Evolutionary conservation across 441 rosid genomes (phyloP).

Genomic region (Jatropha multifida): DNA sequence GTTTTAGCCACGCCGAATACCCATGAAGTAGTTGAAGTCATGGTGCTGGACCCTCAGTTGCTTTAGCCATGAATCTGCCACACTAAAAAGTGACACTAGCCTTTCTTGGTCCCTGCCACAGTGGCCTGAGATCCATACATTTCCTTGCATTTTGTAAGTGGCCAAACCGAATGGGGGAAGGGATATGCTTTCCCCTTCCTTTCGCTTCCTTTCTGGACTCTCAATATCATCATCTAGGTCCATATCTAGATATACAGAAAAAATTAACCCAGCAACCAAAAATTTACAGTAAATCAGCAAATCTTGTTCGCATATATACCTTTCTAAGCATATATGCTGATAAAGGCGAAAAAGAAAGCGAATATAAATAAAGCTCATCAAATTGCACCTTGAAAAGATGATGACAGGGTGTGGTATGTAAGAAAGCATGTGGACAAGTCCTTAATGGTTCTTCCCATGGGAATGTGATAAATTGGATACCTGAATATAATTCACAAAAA

Average conservation of each 20-base stretch:
- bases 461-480: slow-evolving; percentile 97
- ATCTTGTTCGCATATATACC: neutral
- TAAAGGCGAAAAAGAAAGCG: neutral
- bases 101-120: slow-evolving; percentile 78
- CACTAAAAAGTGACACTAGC: slow-evolving; percentile 70
- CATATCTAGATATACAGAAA: slow-evolving; percentile 44
- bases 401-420: slow-evolving; percentile 91
- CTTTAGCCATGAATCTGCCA: slow-evolving; percentile 99
- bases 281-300: neutral
- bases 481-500: slow-evolving; percentile 32
- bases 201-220: slow-evolving; percentile 40
- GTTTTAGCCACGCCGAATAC: slow-evolving; percentile 60
- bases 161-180: slow-evolving; percentile 83
- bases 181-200: slow-evolving; percentile 65
- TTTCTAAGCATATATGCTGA: neutral
- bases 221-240: slow-evolving; percentile 63
- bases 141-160: slow-evolving; percentile 97
- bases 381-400: slow-evolving; percentile 81
- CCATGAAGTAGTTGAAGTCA: slow-evolving; percentile 86
- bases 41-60: slow-evolving; percentile 95
- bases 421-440: slow-evolving; percentile 95
- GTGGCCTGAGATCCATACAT: slow-evolving; percentile 80
- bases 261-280: neutral
- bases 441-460: slow-evolving; percentile 95
- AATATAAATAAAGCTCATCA: neutral